Base-by-base conservation (phyloP, 768 basidiomycete species). In the Suillus discolor region DNA sequence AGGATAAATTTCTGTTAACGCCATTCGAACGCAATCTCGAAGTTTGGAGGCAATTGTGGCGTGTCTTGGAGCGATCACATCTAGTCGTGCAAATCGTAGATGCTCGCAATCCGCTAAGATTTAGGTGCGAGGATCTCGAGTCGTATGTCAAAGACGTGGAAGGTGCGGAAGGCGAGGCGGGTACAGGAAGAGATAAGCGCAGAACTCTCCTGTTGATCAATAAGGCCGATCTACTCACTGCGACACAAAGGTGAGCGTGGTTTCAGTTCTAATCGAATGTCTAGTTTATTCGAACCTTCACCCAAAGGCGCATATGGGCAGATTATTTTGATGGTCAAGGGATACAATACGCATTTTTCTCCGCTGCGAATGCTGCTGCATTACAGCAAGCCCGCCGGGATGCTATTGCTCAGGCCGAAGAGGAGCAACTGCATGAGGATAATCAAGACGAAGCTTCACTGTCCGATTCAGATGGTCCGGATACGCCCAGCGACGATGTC, bases 21-120 rank as follows among this genome's bases (percentile, higher is more conserved):
- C 97, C 96, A 6, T 99, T 97, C 72, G 97, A 99, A 74, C 91
- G 96, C 59, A 99, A 99, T 73, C 79, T 99, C 39, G 96, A 99
- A 82, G 97, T 99, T 15, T 99, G 97, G 97, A 83, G 97, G 51
- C 97, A 99, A 73, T 85, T 99, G 9, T 99, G 97, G 97, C 85
- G 97, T 61, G 97, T 99, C 1, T 79, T 97, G 11, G 97, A 99
- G 79, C 87, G 96, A 25, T 97, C 97, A 1, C 93, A 97, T 71
- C 86, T 99, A 28, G 79, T 99, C 39, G 92, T 99, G 2, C 95
- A 99, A 77, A 97, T 99, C 61, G 93, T 97, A 61, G 97, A 99
- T 73, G 95, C 95, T 7, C 89, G 97, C 45, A 98, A 97, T 80
- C 97, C 97, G 2, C 82, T 97, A 11, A 83, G 88, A 36, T 98